These are phyloP conservation scores for Sonneratia caseolaris DNA, from an alignment of 345 rosid genomes.

Conservation along the genomic window DNA sequence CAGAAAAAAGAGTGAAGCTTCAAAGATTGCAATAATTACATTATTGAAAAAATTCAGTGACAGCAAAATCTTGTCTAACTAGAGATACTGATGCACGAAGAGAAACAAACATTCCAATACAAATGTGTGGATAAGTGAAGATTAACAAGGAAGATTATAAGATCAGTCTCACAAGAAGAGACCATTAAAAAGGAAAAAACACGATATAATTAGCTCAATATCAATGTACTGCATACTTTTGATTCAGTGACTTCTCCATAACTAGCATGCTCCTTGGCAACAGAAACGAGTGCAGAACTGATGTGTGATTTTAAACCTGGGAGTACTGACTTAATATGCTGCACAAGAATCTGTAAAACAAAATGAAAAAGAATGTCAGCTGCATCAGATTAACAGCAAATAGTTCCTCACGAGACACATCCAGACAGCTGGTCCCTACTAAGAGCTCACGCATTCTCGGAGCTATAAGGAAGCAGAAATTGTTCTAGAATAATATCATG, in stretches of 20 bases:
- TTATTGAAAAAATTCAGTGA: neutral
- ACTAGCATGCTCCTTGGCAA: constrained; percentile 88
- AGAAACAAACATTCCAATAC: neutral
- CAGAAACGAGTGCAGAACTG: constrained; percentile 54
- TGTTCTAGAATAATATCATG: neutral
- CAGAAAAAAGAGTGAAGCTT: neutral
- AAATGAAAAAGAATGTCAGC: neutral
- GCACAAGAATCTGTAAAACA: constrained; percentile 63
- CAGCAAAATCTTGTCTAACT: neutral
- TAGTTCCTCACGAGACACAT: neutral
- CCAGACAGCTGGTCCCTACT: neutral
- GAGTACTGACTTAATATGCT: constrained; percentile 72
- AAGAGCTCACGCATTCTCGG: neutral
- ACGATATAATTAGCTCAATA: neutral
- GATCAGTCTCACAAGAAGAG: neutral
- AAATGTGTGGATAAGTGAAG: neutral
- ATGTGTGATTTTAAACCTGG: constrained; percentile 77
- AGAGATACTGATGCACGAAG: neutral
- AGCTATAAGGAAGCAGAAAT: neutral
- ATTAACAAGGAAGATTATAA: neutral
- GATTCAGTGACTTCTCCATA: constrained; percentile 88
- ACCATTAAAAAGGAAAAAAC: neutral
- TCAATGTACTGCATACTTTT: constrained; percentile 32
- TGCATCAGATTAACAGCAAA: neutral
- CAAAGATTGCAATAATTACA: neutral